phyloP scores from a whole-genome alignment of 257 asterid genomes.

The Solanum peruvianum region DNA sequence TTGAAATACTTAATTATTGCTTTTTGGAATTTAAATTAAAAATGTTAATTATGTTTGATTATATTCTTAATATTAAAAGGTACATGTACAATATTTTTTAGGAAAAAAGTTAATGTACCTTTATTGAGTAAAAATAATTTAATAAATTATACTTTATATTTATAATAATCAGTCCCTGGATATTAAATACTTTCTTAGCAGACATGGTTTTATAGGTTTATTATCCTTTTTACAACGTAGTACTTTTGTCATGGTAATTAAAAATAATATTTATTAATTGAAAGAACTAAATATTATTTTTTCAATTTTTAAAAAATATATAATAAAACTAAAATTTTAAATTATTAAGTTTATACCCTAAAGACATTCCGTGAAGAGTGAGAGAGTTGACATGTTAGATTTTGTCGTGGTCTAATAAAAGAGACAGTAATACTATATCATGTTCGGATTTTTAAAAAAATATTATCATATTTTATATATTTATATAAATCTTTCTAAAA shows the following conservation, averaged over 20 bases:
- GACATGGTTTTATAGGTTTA: neutral
- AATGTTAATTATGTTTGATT: neutral
- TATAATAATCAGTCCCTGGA: neutral
- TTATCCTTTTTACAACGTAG: neutral
- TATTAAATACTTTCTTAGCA: neutral
- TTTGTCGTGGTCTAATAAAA: neutral
- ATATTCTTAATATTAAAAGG: neutral
- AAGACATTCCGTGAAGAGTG: neutral
- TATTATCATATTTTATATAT: neutral
- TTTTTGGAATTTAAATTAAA: neutral
- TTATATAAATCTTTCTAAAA: too few relatives aligned
- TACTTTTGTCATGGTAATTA: neutral
- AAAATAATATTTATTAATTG: too few relatives aligned
- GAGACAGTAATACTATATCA: neutral
- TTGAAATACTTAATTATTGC: too few relatives aligned
- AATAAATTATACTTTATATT: neutral
- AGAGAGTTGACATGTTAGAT: neutral
- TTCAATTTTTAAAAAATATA: neutral
- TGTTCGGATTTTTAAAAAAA: fast-evolving
- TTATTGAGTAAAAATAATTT: too few relatives aligned
- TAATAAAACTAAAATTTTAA: neutral
- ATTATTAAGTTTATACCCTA: neutral
- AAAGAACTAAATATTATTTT: too few relatives aligned
- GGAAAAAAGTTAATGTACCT: too few relatives aligned
- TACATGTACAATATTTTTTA: too few relatives aligned